These are phyloP conservation scores for Hypsizygus marmoreus DNA, from an alignment of 768 basidiomycete genomes.

Conservation along the genomic window DNA sequence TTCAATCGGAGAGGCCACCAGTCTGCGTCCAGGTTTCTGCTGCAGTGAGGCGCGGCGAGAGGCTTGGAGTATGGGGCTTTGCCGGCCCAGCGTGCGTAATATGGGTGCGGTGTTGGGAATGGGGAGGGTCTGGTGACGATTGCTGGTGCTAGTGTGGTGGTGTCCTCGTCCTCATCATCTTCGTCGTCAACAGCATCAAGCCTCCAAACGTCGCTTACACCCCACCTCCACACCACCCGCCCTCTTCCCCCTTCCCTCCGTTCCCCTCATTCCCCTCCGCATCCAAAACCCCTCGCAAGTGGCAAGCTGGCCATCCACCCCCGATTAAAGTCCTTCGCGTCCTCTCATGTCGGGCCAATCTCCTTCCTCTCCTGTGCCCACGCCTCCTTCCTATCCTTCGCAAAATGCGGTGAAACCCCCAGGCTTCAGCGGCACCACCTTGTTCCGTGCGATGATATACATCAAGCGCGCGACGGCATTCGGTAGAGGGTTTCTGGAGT, in stretches of 20 bases:
- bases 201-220: no score
- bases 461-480: slow-evolving; percentile 65
- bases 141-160: not conserved
- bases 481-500: no score
- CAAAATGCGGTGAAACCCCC: slow-evolving; percentile 39
- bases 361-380: slow-evolving; percentile 20
- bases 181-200: not conserved
- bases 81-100: slow-evolving; percentile 12
- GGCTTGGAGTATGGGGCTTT: slow-evolving; percentile 13
- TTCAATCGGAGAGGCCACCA: slow-evolving; percentile 50
- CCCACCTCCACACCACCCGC: slow-evolving; percentile 2
- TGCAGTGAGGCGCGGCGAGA: slow-evolving; percentile 18
- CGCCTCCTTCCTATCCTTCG: slow-evolving; percentile 28
- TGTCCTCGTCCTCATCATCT: not conserved
- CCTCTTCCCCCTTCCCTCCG: not conserved
- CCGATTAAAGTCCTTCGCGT: slow-evolving; percentile 59
- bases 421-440: slow-evolving; percentile 49
- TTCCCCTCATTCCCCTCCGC: not conserved
- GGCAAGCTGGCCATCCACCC: slow-evolving; percentile 33
- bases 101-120: not conserved
- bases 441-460: slow-evolving; percentile 61
- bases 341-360: slow-evolving; percentile 53
- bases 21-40: slow-evolving; percentile 49
- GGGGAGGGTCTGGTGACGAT: no score
- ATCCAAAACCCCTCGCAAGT: slow-evolving; percentile 7